A percentile compares a stretch with the other conserved stretches of the same genome.
Conservation (phyloP, 345 rosid genomes). For the Eucalyptus guilfoylei region DNA sequence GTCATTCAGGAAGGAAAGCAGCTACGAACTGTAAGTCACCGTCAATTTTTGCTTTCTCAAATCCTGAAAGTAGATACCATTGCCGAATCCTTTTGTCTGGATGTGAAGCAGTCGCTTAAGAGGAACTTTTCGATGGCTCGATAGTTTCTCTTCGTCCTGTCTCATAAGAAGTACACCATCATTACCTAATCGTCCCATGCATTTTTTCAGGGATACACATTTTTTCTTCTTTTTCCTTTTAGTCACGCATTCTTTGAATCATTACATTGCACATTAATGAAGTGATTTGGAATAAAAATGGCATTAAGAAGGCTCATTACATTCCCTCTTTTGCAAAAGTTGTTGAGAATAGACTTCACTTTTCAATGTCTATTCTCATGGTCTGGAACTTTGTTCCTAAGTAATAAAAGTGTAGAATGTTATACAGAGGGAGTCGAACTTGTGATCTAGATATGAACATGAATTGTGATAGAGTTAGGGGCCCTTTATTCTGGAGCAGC, state of each 20-base stretch:
- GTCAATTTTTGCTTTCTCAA: neutral
- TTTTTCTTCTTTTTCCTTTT: neutral
- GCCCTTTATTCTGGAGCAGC: neutral
- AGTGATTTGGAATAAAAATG: neutral
- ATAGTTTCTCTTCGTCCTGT: neutral
- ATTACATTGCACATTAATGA: neutral
- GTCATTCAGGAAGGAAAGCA: slow-evolving; percentile 31
- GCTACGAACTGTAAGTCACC: slow-evolving; percentile 52
- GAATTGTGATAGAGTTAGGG: neutral
- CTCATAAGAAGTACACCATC: neutral
- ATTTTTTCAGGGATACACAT: neutral
- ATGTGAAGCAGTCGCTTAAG: neutral
- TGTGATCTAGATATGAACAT: neutral
- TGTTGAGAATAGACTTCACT: neutral
- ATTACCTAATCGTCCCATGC: neutral
- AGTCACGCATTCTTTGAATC: neutral
- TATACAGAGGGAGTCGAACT: neutral
- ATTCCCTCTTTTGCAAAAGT: neutral
- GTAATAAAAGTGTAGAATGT: neutral
- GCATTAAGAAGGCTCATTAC: neutral
- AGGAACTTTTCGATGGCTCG: neutral
- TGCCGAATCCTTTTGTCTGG: neutral
- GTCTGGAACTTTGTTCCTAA: neutral
- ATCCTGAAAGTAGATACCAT: neutral
- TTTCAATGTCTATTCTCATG: neutral